Evolutionary conservation across 108 stramenopile genomes (phyloP), one percentile per base, ranked within the genome.

Genomic region (Conticribra weissflogii): DNA sequence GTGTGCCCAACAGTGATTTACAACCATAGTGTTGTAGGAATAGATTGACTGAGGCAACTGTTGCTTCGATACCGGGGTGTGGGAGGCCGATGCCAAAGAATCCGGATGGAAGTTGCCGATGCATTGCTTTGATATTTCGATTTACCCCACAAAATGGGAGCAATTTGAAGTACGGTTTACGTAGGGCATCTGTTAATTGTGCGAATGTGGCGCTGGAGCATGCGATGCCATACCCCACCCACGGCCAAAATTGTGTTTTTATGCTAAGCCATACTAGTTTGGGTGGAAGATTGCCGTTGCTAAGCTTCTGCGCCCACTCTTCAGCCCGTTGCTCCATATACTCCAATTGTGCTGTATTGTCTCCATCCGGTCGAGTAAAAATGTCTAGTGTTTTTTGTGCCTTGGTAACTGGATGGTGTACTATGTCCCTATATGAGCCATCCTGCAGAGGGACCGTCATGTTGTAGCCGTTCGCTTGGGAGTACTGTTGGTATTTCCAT

Each of bases 1-100:
- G n/a, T 0, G 44, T 17, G 0, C 66, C 66, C 3, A 66, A 9
- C 3, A 4, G 34, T 0, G 66, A 30, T 1, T 1, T 1, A 23
- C 66, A 54, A 1, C 66, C 66, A 54, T 66, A 66, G 53, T 66
- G 66, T 24, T 57, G 55, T 1, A 68, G n/a, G 15, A 68, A 55
- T 16, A 25, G 24, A 29, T 53, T 41, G 2, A 68, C n/a, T n/a
- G 55, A 55, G 1, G 51, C 66, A 0, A 68, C 22, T 1, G 44
- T 46, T 28, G 55, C 55, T 22, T 68, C 66, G 0, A 68, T 46
- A 12, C 53, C 44, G 12, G 44, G 55, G 45, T 68, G 41, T 12
- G 67, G 67, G 14, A 17, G 30, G 3, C 68, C 68, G 0, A 69
- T 29, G 0, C 68, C 68, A 16, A 50, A 69, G 32, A 68, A 68